These are phyloP conservation scores for Daldinia sp. DNA, from an alignment of 2,329 filamentous ascomycete genomes.

Conservation along the genomic window DNA sequence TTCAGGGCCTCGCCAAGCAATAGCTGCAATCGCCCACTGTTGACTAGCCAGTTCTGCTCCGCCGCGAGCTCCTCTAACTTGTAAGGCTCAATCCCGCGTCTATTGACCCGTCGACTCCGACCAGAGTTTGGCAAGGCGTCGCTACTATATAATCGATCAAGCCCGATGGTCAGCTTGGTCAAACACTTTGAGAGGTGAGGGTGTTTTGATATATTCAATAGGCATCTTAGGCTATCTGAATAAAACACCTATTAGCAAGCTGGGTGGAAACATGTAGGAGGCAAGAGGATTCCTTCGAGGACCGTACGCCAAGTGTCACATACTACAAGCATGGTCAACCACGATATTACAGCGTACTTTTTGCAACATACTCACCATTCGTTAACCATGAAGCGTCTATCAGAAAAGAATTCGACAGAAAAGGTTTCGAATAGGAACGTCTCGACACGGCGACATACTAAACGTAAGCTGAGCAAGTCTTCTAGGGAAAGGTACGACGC, in stretches of 20 bases:
- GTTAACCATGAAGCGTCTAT: constrained; percentile 41
- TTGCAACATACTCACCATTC: constrained; percentile 29
- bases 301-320: background rate
- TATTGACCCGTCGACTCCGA: constrained; percentile 8
- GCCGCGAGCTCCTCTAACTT: constrained; percentile 32
- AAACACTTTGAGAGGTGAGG: constrained; percentile 30
- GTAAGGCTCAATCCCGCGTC: constrained; percentile 28
- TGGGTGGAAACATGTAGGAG: background rate
- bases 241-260: background rate
- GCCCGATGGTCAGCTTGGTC: constrained; percentile 39
- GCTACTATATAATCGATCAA: constrained; percentile 36
- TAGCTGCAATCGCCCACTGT: constrained; percentile 36
- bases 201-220: constrained; percentile 38
- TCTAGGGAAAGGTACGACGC: constrained; percentile 33
- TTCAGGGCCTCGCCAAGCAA: constrained; percentile 36
- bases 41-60: constrained; percentile 41
- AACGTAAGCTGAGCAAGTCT: constrained; percentile 37
- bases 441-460: constrained; percentile 36
- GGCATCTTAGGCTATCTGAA: constrained; percentile 34
- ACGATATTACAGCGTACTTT: no score
- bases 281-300: background rate
- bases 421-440: constrained; percentile 36
- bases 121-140: constrained; percentile 31
- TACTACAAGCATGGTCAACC: constrained; percentile 22
- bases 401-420: constrained; percentile 38